These are phyloP conservation scores for Nemania abortiva DNA, from an alignment of 2,329 filamentous ascomycete species.

Conservation along the genomic window DNA sequence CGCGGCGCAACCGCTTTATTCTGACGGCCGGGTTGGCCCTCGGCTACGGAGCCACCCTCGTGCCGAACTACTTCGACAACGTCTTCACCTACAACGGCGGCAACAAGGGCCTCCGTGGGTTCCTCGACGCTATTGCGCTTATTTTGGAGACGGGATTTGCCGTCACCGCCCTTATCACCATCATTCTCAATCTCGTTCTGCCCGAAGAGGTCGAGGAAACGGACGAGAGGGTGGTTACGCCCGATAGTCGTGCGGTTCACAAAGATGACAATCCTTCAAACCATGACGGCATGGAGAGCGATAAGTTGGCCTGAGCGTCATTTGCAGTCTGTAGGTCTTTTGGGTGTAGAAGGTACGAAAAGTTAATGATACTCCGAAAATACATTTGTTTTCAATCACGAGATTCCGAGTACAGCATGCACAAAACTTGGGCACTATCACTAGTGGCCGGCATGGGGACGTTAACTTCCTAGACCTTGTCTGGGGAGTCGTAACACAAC, in stretches of 20 bases:
- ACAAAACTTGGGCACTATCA: too few species aligned
- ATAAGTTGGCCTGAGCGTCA: conserved; percentile 26
- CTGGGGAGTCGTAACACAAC: too few species aligned
- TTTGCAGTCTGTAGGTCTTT: not conserved
- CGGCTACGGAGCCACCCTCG: conserved; percentile 77
- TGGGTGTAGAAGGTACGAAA: not conserved
- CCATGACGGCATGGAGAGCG: conserved; percentile 31
- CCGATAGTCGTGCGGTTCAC: conserved; percentile 15
- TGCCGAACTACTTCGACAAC: conserved; percentile 74
- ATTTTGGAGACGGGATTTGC: conserved; percentile 82
- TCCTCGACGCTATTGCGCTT: conserved; percentile 79
- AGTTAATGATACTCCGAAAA: not conserved
- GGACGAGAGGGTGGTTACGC: conserved; percentile 40
- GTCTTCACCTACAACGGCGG: conserved; percentile 79
- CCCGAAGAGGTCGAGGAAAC: conserved; percentile 76
- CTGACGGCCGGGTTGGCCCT: conserved; percentile 79
- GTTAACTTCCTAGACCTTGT: too few species aligned
- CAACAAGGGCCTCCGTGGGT: conserved; percentile 76
- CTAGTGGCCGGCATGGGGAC: too few species aligned
- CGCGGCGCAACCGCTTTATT: conserved; percentile 84
- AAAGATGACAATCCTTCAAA: conserved; percentile 31
- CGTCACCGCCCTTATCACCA: conserved; percentile 77
- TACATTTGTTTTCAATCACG: not conserved
- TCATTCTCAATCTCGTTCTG: conserved; percentile 79
- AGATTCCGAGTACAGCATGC: too few species aligned